Percentiles rank a stretch among this genome's conserved stretches.
These are phyloP conservation scores for Cyberlindnera suaveolens DNA, from an alignment of 805 yeast genomes.

Conservation along the genomic window DNA sequence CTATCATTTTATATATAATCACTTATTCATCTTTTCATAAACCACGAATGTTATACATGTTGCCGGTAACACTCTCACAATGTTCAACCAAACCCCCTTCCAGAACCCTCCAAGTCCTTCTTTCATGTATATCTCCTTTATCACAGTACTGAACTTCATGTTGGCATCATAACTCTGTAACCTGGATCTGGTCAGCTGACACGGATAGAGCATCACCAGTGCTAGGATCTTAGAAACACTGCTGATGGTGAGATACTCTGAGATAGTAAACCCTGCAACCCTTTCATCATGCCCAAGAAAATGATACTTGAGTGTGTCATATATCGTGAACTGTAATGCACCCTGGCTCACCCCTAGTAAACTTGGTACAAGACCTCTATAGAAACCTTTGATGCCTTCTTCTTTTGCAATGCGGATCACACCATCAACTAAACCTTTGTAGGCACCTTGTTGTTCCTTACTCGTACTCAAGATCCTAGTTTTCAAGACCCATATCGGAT, in stretches of 20 bases:
- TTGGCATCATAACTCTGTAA: constrained; percentile 48
- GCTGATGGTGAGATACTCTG: constrained; percentile 60
- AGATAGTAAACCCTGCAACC: constrained; percentile 32
- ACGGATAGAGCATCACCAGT: constrained; percentile 68
- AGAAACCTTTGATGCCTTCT: constrained; percentile 59
- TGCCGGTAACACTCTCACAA: constrained; percentile 83
- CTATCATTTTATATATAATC: neutral
- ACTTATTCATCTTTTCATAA: constrained; percentile 56
- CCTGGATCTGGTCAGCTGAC: constrained; percentile 74
- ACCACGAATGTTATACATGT: constrained; percentile 86
- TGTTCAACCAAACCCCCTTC: constrained; percentile 74
- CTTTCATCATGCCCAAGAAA: constrained; percentile 19
- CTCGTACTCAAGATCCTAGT: constrained; percentile 56
- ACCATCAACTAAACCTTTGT: constrained; percentile 54
- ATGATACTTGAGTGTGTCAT: constrained; percentile 64
- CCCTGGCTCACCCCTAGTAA: constrained; percentile 84
- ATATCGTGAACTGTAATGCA: constrained; percentile 79
- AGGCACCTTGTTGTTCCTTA: constrained; percentile 40
- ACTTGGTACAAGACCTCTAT: constrained; percentile 72
- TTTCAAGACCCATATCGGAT: constrained; percentile 94
- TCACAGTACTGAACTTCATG: constrained; percentile 27
- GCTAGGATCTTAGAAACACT: constrained; percentile 64
- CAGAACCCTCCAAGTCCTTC: constrained; percentile 72
- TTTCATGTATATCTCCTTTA: constrained; percentile 31
- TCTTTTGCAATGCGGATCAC: constrained; percentile 35